Percentiles rank a stretch among this genome's conserved stretches.
Conservation (phyloP, 2,329 filamentous ascomycete genomes). For the Botrytis tulipae region DNA sequence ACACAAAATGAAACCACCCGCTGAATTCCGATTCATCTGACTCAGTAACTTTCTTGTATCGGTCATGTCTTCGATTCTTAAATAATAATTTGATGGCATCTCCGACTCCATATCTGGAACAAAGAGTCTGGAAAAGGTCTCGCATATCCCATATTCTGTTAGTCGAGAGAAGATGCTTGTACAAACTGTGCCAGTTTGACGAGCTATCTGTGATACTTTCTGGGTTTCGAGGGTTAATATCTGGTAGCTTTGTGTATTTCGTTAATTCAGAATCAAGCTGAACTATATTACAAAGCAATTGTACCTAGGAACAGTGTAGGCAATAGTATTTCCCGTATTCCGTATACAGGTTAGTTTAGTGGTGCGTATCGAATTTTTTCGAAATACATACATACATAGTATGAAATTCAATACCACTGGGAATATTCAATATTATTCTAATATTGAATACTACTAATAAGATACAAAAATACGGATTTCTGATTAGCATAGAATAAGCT, state of each 20-base stretch:
- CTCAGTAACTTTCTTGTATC: not conserved
- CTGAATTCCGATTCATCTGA: not conserved
- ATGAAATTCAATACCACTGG: too few species aligned
- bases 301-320: not conserved
- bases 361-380: too few species aligned
- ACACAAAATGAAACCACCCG: not conserved
- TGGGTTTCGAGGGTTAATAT: fast-evolving
- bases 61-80: fast-evolving
- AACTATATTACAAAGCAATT: not conserved
- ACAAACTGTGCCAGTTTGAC: not conserved
- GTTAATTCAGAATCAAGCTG: not conserved
- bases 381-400: too few species aligned
- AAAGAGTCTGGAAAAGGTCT: not conserved
- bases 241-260: not conserved
- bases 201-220: not conserved
- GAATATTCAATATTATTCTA: too few species aligned
- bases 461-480: too few species aligned
- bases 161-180: not conserved
- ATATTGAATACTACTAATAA: too few species aligned
- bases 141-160: not conserved
- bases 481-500: too few species aligned
- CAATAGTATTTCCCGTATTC: too few species aligned
- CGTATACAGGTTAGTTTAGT: too few species aligned
- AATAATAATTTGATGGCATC: not conserved
- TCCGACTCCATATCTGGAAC: not conserved